These are phyloP conservation scores for Dictyostelium capitatum DNA, from an alignment of 78 protist genomes.

Conservation along the genomic window DNA sequence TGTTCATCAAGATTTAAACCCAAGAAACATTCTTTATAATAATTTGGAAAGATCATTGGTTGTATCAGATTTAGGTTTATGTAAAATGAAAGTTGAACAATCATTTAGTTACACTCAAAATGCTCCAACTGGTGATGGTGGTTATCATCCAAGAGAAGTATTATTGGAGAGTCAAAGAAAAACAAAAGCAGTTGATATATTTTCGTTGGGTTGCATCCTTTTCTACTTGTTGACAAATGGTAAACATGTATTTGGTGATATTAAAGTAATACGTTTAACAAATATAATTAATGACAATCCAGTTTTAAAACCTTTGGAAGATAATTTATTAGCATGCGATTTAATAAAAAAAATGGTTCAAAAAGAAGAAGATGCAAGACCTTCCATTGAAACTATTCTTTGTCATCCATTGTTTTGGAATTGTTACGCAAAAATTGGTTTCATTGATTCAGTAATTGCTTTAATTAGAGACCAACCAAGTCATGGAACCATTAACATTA, in stretches of 20 bases:
- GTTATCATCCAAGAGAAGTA: constrained; percentile 64
- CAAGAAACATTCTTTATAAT: constrained; percentile 41
- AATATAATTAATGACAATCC: constrained; percentile 10
- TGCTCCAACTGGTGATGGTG: constrained; percentile 57
- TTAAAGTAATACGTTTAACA: constrained; percentile 22
- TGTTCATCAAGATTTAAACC: constrained; percentile 71
- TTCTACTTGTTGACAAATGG: constrained; percentile 34
- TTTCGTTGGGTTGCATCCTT: constrained; percentile 61
- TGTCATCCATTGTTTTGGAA: constrained; percentile 65
- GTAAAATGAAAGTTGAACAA: constrained; percentile 43
- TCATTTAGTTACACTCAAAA: constrained; percentile 21
- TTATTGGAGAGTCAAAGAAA: constrained; percentile 22
- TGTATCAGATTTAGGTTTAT: constrained; percentile 55
- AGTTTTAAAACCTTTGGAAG: background rate
- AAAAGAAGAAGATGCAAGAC: constrained; percentile 20
- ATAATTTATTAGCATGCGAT: constrained; percentile 10
- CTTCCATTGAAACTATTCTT: background rate
- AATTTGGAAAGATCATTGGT: constrained; percentile 24
- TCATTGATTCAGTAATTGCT: constrained; percentile 4
- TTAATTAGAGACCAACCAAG: background rate
- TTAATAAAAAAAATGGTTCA: constrained; percentile 30
- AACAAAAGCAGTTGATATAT: constrained; percentile 57
- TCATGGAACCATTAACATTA: background rate
- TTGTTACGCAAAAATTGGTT: background rate
- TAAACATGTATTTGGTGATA: constrained; percentile 72